Evolutionary conservation across 2,329 filamentous ascomycete species (phyloP), one percentile per base, ranked within the genome.

Genomic region (Aspergillus arachidicola): DNA sequence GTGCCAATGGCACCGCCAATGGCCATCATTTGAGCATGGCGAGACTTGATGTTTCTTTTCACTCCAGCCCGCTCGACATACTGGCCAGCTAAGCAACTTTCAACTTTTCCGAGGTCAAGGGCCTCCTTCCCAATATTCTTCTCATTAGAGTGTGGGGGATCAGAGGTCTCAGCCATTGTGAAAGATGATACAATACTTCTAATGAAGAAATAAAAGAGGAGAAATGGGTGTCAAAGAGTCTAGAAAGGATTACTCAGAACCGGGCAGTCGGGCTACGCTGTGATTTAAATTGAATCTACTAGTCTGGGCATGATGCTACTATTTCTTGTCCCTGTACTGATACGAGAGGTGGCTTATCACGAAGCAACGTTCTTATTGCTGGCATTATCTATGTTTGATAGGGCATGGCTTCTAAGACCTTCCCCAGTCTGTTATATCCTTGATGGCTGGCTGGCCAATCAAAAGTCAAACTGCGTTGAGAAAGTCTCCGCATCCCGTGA

Each of bases 21-120:
- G 26, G 75, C 75, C 65, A 78, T 78, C 75, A 78, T 78, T 38
- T 77, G 76, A 71, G 78, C 71, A 69, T 78, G 76, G 34, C 76
- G 72, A 23, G 68, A 64, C 32, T 73, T 70, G 58, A 76, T 63
- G 32, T 67, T 54, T 36, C 30, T 54, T 36, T 36, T 54, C 0
- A 19, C 21, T 23, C 45, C 38, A 36, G 58, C 58, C 64, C 11
- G 66, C 9, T 54, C 51, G 21, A 12, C 10, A 36, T 34, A 34
- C 16, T 54, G 51, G 10, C 51, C 28, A n/a, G 51, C 12, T 2
- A 21, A 34, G 21, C 30, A 54, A 14, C 30, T 34, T 54, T 54
- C 51, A 6, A 54, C 50, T 14, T 53, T 34, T 10, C 50, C 50
- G 1, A 53, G 50, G 7, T 34, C 50, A 19, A 30, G 21, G 30